Base-by-base conservation (phyloP, 2,329 filamentous ascomycete genomes). In the Trichoderma koningii region DNA sequence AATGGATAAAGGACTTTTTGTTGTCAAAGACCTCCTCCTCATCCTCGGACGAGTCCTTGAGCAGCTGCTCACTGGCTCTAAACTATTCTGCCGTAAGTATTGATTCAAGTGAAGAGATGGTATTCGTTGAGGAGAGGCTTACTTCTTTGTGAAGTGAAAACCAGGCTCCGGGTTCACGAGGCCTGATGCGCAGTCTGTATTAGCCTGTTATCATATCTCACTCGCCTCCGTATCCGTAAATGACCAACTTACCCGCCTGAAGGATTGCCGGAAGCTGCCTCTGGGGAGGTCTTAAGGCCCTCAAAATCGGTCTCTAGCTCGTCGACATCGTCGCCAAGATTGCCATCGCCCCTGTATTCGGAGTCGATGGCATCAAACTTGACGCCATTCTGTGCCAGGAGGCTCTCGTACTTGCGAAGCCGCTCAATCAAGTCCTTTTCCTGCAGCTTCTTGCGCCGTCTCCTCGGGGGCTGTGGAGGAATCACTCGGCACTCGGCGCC, bases 371-470 rank as follows among this genome's bases (percentile, higher is more conserved):
- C 82, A 56, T 92, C 86, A 69, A 92, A 91, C n/a, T 81, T 77
- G 71, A 93, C 85, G 57, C 87, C 84, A 70, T 91, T 82, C 73
- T 89, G 82, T 61, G 82, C 81, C 38, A 93, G 79, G 47, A 93
- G 77, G 7, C 77, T 74, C 76, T 93, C 90, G 70, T 92, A 92
- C 56, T 84, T 83, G 62, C 83, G 85, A 23, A 92, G 79, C n/a
- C 88, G 85, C 7, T 90, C 86, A 60, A 92, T 79, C 47, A 93
- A 79, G 65, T 90, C 88, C 71, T 85, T 85, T 76, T 93, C 90
- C 23, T 88, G 85, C 52, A 90, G 86, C 76, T 85, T 86, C 77
- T 86, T 86, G 64, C 85, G 78, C 12, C 85, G 78, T 9, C 85
- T 75, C 72, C 87, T 76, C 71, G 86, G 80, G 73, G 87, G 79